phyloP scores from a whole-genome alignment of 768 basidiomycete species.

The Russula dissimulans region DNA sequence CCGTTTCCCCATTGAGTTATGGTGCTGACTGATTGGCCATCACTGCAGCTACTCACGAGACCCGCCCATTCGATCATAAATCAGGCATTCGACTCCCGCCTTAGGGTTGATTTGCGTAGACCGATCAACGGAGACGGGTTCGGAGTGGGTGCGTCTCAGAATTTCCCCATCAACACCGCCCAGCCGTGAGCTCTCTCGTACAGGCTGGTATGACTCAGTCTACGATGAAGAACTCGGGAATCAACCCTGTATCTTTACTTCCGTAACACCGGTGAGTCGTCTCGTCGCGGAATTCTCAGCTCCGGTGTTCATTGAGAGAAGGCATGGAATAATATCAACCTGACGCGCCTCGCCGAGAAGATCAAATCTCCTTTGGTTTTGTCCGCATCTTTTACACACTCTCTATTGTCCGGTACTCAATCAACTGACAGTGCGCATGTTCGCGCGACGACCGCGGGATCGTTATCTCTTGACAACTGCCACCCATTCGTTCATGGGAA shows the following conservation, averaged over 20 bases:
- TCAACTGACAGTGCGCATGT: conserved; percentile 63
- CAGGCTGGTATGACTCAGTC: conserved; percentile 91
- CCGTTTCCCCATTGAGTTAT: neutral
- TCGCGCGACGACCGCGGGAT: conserved; percentile 86
- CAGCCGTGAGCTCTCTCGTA: neutral
- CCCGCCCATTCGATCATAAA: conserved; percentile 96
- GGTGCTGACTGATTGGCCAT: neutral
- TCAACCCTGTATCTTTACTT: conserved; percentile 94
- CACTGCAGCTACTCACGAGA: conserved; percentile 68
- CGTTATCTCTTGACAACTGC: conserved; percentile 86
- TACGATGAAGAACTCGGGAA: conserved; percentile 74
- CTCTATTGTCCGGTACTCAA: neutral
- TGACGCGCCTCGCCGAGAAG: conserved; percentile 91
- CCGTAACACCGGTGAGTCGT: conserved; percentile 75
- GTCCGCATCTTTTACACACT: conserved; percentile 34
- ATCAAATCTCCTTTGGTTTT: conserved; percentile 95
- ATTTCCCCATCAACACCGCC: neutral
- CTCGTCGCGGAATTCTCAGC: neutral
- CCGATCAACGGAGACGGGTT: conserved; percentile 97
- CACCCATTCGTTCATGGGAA: conserved; percentile 92
- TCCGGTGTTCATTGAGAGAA: conserved; percentile 25
- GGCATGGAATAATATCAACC: conserved; percentile 97
- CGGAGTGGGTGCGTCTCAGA: conserved; percentile 63
- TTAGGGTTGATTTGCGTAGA: conserved; percentile 69
- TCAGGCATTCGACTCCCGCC: conserved; percentile 90